Evolutionary conservation across 768 basidiomycete species (phyloP), one percentile per base, ranked within the genome.

Genomic region (Punctularia strigosozonata): DNA sequence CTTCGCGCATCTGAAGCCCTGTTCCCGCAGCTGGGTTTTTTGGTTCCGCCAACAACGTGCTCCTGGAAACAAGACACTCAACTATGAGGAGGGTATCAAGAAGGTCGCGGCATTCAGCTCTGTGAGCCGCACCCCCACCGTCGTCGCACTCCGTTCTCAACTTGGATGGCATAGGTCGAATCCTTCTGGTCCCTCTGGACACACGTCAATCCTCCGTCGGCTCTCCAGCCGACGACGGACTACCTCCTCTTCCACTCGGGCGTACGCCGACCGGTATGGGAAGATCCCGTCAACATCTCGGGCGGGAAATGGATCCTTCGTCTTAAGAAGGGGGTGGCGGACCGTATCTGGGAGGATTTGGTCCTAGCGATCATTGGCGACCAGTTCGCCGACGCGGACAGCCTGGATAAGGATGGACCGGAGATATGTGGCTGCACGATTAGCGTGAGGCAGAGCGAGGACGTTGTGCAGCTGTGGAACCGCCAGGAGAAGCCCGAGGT

Each of bases 241-340:
- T 88, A 94, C 46, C 77, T 97, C 23, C 72, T 95, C 46, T 95
- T 97, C 65, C 87, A 91, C 49, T 66, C 75, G 2, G 80, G 79
- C 28, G 69, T 98, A 41, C 79, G 81, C 18, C 72, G 88, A 31
- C 92, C 94, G 1, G 83, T 94, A 3, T 98, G 94, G 94, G 94
- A 98, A 56, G 91, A 95, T 58, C 83, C 89, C 12, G 65, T 89
- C 40, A 95, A 95, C 56, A 57, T 77, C 36, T 56, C 75, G 13
- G 92, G 92, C 20, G 92, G 91, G 3, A 94, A 92, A 59, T 98
- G 91, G 85, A 94, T 94, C 37, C 72, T 98, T 42, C 83, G 94
- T 38, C 70, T 98, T 35, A 75, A 79, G 49, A 95, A 98, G 55
- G 89, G 89, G 31, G 71, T 92, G 25, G 77, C 86, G 4, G 90